Conservation (phyloP, 768 basidiomycete species). For the Pluteus cervinus region DNA sequence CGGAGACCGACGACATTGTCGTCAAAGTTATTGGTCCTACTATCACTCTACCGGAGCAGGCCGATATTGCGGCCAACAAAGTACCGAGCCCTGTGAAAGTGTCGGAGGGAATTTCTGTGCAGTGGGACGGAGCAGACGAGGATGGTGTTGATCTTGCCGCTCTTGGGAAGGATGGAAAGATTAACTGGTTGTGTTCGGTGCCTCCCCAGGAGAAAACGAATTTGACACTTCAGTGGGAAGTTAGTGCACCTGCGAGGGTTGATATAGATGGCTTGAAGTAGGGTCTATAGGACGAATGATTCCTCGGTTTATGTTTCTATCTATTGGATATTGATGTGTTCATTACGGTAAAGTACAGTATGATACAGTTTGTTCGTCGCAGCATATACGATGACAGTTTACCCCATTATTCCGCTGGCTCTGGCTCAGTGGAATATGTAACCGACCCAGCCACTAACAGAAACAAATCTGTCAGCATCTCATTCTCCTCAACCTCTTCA, state of each 20-base stretch:
- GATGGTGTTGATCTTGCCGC: slow-evolving; percentile 16
- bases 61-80: slow-evolving; percentile 1
- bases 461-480: too few species aligned
- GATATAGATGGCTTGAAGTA: neutral
- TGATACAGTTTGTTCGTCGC: too few species aligned
- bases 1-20: slow-evolving; percentile 23
- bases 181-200: slow-evolving; percentile 29
- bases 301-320: too few species aligned
- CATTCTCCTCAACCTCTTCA: too few species aligned
- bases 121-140: slow-evolving; percentile 26
- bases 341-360: too few species aligned
- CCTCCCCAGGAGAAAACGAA: slow-evolving; percentile 23
- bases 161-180: slow-evolving; percentile 26
- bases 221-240: slow-evolving; percentile 28
- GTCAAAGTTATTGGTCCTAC: slow-evolving; percentile 25
- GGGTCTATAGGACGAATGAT: too few species aligned
- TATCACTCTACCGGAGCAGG: slow-evolving; percentile 9
- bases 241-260: slow-evolving; percentile 17
- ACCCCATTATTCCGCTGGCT: too few species aligned
- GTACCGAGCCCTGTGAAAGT: slow-evolving; percentile 13
- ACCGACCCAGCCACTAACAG: too few species aligned
- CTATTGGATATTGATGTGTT: too few species aligned
- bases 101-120: slow-evolving; percentile 18
- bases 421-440: too few species aligned
- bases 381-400: too few species aligned